A percentile compares a stretch with the other conserved stretches of the same genome.
phyloP scores from a whole-genome alignment of 2,329 filamentous ascomycete genomes.

The Aspergillus neotritici region DNA sequence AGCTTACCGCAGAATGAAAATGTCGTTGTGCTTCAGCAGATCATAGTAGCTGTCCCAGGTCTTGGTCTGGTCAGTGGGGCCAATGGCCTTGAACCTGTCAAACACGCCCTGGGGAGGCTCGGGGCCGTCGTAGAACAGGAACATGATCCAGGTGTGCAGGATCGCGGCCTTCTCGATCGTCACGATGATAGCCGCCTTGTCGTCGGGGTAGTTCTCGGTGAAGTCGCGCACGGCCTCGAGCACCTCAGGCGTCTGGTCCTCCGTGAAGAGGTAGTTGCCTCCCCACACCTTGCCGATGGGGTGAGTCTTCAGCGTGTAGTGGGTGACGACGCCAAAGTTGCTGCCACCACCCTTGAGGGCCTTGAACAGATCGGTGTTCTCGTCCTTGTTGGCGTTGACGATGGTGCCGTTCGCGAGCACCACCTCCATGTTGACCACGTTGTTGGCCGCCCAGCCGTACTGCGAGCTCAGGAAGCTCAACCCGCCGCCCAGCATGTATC shows the following conservation, averaged over 20 bases:
- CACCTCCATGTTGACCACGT: conserved; percentile 44
- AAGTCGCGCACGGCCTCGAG: conserved; percentile 32
- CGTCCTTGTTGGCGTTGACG: conserved; percentile 35
- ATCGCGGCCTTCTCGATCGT: conserved; percentile 47
- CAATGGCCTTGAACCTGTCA: conserved; percentile 49
- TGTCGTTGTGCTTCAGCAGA: conserved; percentile 43
- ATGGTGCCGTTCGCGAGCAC: conserved; percentile 45
- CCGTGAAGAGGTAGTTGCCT: conserved; percentile 41
- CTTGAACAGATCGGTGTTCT: conserved; percentile 37
- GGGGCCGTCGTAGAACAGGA: conserved; percentile 58
- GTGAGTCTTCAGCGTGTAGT: conserved; percentile 31
- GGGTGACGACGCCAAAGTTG: conserved; percentile 43
- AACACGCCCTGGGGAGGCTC: conserved; percentile 51
- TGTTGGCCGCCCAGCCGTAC: conserved; percentile 47
- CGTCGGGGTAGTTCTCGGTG: conserved; percentile 48
- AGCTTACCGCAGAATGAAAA: conserved; percentile 21
- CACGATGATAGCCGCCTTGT: conserved; percentile 56
- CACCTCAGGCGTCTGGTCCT: conserved; percentile 32
- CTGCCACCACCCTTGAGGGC: conserved; percentile 42
- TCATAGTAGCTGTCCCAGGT: conserved; percentile 44
- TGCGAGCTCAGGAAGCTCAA: conserved; percentile 48
- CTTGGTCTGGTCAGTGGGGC: conserved; percentile 43
- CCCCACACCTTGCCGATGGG: conserved; percentile 40
- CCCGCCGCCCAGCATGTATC: conserved; percentile 42
- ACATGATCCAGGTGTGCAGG: conserved; percentile 54